phyloP scores from a whole-genome alignment of 352 stramenopile genomes.

The Thraustochytrium sp. region DNA sequence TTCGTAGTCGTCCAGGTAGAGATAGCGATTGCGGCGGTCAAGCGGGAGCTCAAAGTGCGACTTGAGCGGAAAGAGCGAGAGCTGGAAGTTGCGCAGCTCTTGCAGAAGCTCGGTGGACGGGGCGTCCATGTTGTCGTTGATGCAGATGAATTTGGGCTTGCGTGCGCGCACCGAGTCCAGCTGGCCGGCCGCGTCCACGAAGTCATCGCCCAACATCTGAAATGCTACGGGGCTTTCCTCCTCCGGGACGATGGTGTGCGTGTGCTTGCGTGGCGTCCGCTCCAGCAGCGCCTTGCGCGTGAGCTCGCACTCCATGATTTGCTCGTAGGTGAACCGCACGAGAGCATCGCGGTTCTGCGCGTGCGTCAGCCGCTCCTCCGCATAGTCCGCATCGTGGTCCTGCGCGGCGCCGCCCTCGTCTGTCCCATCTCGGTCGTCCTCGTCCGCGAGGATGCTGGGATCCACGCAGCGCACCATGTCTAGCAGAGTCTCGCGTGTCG shows the following conservation, averaged over 20 bases:
- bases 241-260: conserved; percentile 62
- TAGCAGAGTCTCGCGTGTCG: conserved; percentile 49
- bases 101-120: conserved; percentile 68
- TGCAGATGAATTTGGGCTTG: conserved; percentile 89
- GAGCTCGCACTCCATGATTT: conserved; percentile 18
- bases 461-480: conserved; percentile 14
- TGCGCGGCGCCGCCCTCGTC: background rate
- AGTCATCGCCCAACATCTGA: conserved; percentile 88
- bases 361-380: too few species aligned
- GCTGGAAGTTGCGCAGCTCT: conserved; percentile 82
- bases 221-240: conserved; percentile 75
- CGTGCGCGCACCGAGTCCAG: conserved; percentile 80
- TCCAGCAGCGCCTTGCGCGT: background rate
- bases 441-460: background rate
- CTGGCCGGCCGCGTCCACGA: conserved; percentile 69
- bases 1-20: conserved; percentile 22
- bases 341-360: background rate
- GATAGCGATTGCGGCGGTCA: conserved; percentile 46
- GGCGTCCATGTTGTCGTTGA: conserved; percentile 90
- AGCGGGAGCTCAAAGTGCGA: conserved; percentile 82
- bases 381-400: background rate
- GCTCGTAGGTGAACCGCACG: conserved; percentile 14
- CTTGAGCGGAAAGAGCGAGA: conserved; percentile 78
- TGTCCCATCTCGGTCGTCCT: background rate
- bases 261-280: background rate